Evolutionary conservation across 2,329 filamentous ascomycete genomes (phyloP), one percentile per base, ranked within the genome.

Genomic region (Aspergillus ochraceoroseus): DNA sequence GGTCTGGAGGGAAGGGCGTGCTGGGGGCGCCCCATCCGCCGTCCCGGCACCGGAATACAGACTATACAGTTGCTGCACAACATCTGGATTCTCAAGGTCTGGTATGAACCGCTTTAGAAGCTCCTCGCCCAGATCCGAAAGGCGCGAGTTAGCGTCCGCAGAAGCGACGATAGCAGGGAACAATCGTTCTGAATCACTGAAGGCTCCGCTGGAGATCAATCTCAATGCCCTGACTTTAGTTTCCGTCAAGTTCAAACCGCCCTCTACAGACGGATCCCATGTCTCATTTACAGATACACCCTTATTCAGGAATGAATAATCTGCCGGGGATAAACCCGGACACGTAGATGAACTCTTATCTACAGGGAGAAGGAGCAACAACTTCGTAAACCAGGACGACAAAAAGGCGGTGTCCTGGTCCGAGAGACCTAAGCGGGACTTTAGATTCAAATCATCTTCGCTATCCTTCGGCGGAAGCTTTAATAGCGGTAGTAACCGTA

Each of bases 51-150:
- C 77, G 29, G 82, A 80, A 59, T 95, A 94, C 1, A 88, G 74
- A 3, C 74, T 66, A 53, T 88, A 89, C 2, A 96, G 70, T 11
- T 75, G 70, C 41, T 75, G 67, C 2, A 94, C 72, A 2, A 88
- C 64, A 1, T 61, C 52, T 7, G 70, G 55, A 46, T 87, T 76
- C 59, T 96, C 90, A 17, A 95, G 69, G 1, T 79, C 70, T 7
- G 77, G 70, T 18, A 72, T 75, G 19, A 79, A 84, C 49, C 89
- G 76, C 65, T 95, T 98, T 49, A 96, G 66, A 33, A 94, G 78
- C 54, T 95, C 88, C 41, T 95, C 87, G 0, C 86, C 90, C n/a
- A 87, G 70, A n/a, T 84, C 80, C 7, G 85, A 81, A 25, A 95
- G 81, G 6, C 83, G 78, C 23, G 82, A 87, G 50, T 95, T 92